Conservation (phyloP, 192 early-diverging fungal species). For the Anaeromyces robustus region DNA sequence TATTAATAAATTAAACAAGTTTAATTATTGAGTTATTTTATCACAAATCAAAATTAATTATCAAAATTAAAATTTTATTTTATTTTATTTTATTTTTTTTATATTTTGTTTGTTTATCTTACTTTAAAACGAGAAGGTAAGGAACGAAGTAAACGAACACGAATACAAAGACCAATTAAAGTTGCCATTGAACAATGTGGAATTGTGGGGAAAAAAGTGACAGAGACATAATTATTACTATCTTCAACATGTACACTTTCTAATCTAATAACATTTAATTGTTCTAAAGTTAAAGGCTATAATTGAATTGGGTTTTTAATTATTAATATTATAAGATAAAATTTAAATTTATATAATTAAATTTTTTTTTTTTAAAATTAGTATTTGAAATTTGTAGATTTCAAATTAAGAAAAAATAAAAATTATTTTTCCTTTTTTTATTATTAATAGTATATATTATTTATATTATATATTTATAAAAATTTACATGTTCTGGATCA, state of each 20-base stretch:
- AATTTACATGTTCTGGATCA: constrained; percentile 74
- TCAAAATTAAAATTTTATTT: too few species aligned
- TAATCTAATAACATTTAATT: constrained; percentile 82
- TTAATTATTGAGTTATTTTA: too few species aligned
- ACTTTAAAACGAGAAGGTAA: constrained; percentile 83
- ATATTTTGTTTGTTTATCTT: background rate
- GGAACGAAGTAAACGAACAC: constrained; percentile 73
- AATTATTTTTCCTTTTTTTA: too few species aligned
- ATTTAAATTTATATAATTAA: too few species aligned
- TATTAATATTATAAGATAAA: too few species aligned
- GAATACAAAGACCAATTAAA: constrained; percentile 90
- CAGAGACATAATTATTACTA: constrained; percentile 40
- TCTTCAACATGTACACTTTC: constrained; percentile 73
- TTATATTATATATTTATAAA: too few species aligned
- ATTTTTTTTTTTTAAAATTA: too few species aligned
- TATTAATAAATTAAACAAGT: background rate
- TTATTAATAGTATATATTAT: too few species aligned
- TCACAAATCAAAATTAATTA: too few species aligned
- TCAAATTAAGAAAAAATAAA: background rate
- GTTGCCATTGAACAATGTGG: constrained; percentile 99
- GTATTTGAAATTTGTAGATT: background rate
- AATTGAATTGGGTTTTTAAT: too few species aligned
- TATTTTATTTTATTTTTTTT: too few species aligned
- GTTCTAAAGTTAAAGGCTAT: constrained; percentile 72
- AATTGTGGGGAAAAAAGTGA: constrained; percentile 93